Evolutionary conservation across 495 filamentous ascomycete genomes (phyloP), one percentile per base, ranked within the genome.

Genomic region (Wilcoxina mikolae): DNA sequence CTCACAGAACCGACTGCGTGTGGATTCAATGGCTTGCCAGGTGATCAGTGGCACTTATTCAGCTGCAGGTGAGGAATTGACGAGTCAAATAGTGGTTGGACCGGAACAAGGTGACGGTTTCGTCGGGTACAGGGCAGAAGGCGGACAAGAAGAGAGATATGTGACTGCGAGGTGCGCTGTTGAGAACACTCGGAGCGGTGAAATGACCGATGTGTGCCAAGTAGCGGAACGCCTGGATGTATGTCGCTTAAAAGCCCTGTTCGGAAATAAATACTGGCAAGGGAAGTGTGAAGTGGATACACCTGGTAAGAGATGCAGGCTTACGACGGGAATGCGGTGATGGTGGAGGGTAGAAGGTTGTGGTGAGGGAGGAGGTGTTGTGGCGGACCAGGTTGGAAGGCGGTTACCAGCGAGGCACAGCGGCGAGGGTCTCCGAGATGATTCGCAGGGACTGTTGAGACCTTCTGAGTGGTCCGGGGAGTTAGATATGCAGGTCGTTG

Each of bases 401-500:
- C 58, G 56, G 58, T 46, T 60, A 58, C 58, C 47, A 60, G 50
- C 56, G 56, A 51, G 20, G 46, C 60, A 62, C 56, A 63, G 56
- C 61, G 55, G 60, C 60, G 59, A 63, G 45, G 22, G 42, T 45
- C 12, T 22, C 18, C 22, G 45, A 24, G 45, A 24, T 49, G 45
- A 49, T 28, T 22, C 45, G 45, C 45, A 23, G 24, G 7, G 23
- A 18, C 4, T 11, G 11, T 12, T 4, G 18, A 5, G 27, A 20
- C 20, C 24, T 49, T 49, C 11, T 49, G 5, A 49, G 12, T 49
- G 45, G 45, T 24, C 45, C 45, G 45, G 45, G 45, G 24, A 49
- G 45, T 49, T 49, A 43, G 31, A 5, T 35, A 45, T 49, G 45
- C 45, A 49, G 45, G 45, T 24, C 45, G 45, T 49, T 49, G 27